Evolutionary conservation across 257 asterid genomes (phyloP), one percentile per base, ranked within the genome.

Genomic region (Paulownia fortunei): DNA sequence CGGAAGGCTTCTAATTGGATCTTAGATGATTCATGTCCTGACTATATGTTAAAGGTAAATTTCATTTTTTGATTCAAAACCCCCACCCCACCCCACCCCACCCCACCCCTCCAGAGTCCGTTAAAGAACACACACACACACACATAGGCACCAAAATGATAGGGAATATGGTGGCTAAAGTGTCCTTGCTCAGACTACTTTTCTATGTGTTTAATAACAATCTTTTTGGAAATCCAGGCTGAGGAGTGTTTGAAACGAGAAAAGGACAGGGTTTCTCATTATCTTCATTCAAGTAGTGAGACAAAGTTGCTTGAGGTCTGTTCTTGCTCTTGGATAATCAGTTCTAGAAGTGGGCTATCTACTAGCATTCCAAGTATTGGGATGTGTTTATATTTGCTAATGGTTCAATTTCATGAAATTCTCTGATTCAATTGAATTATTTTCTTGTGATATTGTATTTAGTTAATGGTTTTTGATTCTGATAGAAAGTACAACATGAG

Each of bases 1-100:
- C 85, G 91, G 72, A 89, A 89, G 85, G 90, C 94, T 84, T 85
- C 92, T 27, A 87, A 70, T 65, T 89, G 94, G 94, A 89, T 89
- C 46, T 73, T 87, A 69, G 90, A 83, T 0, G 91, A 84, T 85
- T 87, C 91, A 13, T 89, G 90, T 47, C 93, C 91, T 2, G 94
- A 89, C 80, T 87, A 89, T 82, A 87, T 87, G 90, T 66, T 85
- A 49, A 85, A 85, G 72, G 91, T 85, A 82, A 76, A 54, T 69
- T 6, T 69, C 52, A 64, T 58, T 24, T 46, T 19, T 67, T 41
- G 6, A 30, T 52, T 70, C 54, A 44, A 18, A 47, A 47, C 6
- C 36, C 52, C 60, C 54, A 3, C 39, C 30, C 15, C 71, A 16
- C 67, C 52, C n/a, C 49, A 11, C 11, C 3, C 64, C 58, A 15